Percentiles rank a stretch among this genome's conserved stretches.
Evolutionary conservation across 169 alveolate species (phyloP).

Genomic region (Theileria parva): DNA sequence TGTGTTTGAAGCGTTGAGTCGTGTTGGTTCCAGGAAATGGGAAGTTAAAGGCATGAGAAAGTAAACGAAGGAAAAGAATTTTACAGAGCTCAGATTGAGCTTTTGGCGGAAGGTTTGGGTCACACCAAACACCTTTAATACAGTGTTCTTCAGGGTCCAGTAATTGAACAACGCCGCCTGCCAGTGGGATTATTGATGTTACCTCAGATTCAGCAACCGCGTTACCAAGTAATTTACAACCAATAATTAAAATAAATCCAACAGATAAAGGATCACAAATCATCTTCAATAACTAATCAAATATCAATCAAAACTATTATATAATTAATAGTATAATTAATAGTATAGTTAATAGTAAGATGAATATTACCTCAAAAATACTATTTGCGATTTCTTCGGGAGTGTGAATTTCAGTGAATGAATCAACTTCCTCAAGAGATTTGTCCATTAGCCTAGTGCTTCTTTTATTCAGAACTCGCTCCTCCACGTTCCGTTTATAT

Average conservation of each 20-base stretch:
- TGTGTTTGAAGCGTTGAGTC: slow-evolving; percentile 52
- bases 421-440: slow-evolving; percentile 3
- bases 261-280: slow-evolving; percentile 40
- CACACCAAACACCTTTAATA: slow-evolving; percentile 58
- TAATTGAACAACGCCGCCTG: slow-evolving; percentile 60
- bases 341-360: too few species aligned
- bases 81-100: slow-evolving; percentile 50
- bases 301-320: background rate
- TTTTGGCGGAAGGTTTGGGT: slow-evolving; percentile 56
- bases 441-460: background rate
- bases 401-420: slow-evolving; percentile 18
- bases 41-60: slow-evolving; percentile 63
- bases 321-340: background rate
- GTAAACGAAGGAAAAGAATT: slow-evolving; percentile 32
- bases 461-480: background rate
- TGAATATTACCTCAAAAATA: slow-evolving; percentile 10
- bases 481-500: background rate
- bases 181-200: slow-evolving; percentile 36
- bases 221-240: background rate
- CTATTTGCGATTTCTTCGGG: slow-evolving; percentile 19
- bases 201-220: background rate
- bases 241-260: slow-evolving; percentile 57
- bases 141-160: slow-evolving; percentile 69
- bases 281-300: slow-evolving; percentile 8
- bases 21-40: slow-evolving; percentile 57